Evolutionary conservation across 352 stramenopile genomes (phyloP).

Genomic region (Phytophthora idaei): DNA sequence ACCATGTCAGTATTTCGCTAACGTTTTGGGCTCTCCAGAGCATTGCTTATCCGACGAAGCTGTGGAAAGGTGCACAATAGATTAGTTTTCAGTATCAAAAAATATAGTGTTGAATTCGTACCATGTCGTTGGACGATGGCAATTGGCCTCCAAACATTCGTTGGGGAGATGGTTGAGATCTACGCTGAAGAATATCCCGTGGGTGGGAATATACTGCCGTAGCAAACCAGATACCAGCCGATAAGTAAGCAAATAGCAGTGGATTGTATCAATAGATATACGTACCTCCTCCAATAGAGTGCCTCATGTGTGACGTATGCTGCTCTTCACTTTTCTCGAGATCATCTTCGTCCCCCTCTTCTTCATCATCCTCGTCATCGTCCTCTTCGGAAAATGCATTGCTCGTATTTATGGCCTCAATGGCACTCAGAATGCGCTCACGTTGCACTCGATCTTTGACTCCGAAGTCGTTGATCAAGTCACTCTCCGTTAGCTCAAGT

Average conservation of each 20-base stretch:
- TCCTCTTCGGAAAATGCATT: slow-evolving; percentile 71
- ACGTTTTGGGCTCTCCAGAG: slow-evolving; percentile 44
- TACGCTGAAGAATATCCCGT: slow-evolving; percentile 50
- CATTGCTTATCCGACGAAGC: slow-evolving; percentile 70
- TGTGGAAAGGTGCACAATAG: slow-evolving; percentile 18
- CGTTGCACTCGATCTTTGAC: slow-evolving; percentile 70
- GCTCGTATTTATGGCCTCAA: slow-evolving; percentile 79
- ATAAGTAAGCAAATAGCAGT: background rate
- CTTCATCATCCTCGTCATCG: slow-evolving; percentile 50
- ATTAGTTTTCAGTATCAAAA: background rate
- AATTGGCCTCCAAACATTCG: slow-evolving; percentile 28
- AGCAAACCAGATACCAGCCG: background rate
- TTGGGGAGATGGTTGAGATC: slow-evolving; percentile 46
- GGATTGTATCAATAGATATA: background rate
- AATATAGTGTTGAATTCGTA: slow-evolving; percentile 18
- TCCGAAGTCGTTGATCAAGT: slow-evolving; percentile 80
- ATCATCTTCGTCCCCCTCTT: slow-evolving; percentile 45
- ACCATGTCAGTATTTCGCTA: background rate
- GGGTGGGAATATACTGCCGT: slow-evolving; percentile 37
- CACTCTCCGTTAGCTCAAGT: slow-evolving; percentile 70
- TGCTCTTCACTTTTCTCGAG: slow-evolving; percentile 31
- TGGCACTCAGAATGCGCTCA: slow-evolving; percentile 75
- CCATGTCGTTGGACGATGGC: slow-evolving; percentile 68
- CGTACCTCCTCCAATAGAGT: slow-evolving; percentile 32
- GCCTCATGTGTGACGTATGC: slow-evolving; percentile 8